Evolutionary conservation across 2,329 filamentous ascomycete genomes (phyloP), one percentile per base, ranked within the genome.

Genomic region (Aspergillus arachidicola): DNA sequence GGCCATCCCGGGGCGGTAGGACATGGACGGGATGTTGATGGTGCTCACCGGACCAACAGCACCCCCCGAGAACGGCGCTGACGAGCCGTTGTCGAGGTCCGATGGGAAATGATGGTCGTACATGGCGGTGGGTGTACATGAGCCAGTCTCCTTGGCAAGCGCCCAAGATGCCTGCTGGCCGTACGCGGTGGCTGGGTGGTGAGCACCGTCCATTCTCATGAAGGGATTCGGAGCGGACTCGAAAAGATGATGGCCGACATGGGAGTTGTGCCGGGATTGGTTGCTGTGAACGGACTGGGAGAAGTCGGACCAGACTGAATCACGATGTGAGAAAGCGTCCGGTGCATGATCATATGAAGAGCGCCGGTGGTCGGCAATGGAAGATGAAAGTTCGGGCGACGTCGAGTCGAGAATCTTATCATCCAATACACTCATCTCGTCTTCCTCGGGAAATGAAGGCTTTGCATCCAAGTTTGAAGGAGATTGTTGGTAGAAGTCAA

Each of bases 81-180:
- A 72, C n/a, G 80, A 67, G 62, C 74, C 75, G 68, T 81, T 75
- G 59, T 85, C 83, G 71, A 83, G 83, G 55, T 86, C 83, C 45
- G 81, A 77, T 38, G 82, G 79, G 71, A 85, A 87, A 32, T 51
- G 48, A 53, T 88, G 85, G 71, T 91, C 89, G 72, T 92, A 91
- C 59, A 87, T 83, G 65, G 87, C 88, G 65, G 93, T 87, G 19
- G 91, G 90, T 7, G 92, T 94, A 76, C 88, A 90, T 66, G 91
- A 87, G 58, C 88, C 90, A 30, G 91, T 91, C 70, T 82, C 83
- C 57, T 84, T 85, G 69, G 87, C 85, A 75, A 89, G 84, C 57
- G 87, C 82, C 91, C 91, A 94, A 65, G 82, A 74, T 58, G 80
- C 75, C 55, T 82, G 81, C 69, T 84, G 83, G 62, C 78, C 78